phyloP scores from a whole-genome alignment of 345 rosid genomes.

The Dimocarpus longan region DNA sequence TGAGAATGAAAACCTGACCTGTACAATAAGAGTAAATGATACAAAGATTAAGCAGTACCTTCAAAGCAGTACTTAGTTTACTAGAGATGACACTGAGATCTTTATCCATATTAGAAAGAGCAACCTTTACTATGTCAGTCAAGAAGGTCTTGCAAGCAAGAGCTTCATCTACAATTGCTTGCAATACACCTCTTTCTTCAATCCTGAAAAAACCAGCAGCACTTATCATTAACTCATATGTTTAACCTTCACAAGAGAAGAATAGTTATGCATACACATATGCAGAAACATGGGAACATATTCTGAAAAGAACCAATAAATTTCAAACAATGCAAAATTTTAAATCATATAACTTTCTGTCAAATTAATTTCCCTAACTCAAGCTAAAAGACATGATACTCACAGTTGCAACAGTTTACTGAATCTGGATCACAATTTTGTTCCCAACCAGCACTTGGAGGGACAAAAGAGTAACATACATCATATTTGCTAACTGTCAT shows the following conservation, averaged over 20 bases:
- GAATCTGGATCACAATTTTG: not conserved
- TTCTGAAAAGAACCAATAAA: not conserved
- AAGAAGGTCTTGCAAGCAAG: constrained; percentile 41
- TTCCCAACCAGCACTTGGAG: not conserved
- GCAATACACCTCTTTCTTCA: constrained; percentile 51
- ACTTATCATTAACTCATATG: constrained; percentile 2
- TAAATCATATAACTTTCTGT: not conserved
- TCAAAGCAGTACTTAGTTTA: constrained; percentile 55
- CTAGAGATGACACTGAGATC: constrained; percentile 38
- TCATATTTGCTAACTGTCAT: constrained; percentile 1
- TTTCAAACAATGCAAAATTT: not conserved
- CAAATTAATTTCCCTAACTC: not conserved
- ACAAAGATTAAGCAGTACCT: constrained; percentile 37
- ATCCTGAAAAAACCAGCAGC: constrained; percentile 44
- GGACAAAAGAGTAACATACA: not conserved
- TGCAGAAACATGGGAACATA: not conserved
- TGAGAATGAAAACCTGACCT: not conserved
- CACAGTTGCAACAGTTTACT: not conserved
- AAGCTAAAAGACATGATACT: not conserved
- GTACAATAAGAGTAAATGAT: not conserved
- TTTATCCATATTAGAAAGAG: constrained; percentile 35
- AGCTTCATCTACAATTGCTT: constrained; percentile 49
- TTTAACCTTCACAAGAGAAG: not conserved
- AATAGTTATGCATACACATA: not conserved
- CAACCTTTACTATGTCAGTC: constrained; percentile 47